phyloP scores from a whole-genome alignment of 768 basidiomycete genomes.

The Gymnopilus dilepis region DNA sequence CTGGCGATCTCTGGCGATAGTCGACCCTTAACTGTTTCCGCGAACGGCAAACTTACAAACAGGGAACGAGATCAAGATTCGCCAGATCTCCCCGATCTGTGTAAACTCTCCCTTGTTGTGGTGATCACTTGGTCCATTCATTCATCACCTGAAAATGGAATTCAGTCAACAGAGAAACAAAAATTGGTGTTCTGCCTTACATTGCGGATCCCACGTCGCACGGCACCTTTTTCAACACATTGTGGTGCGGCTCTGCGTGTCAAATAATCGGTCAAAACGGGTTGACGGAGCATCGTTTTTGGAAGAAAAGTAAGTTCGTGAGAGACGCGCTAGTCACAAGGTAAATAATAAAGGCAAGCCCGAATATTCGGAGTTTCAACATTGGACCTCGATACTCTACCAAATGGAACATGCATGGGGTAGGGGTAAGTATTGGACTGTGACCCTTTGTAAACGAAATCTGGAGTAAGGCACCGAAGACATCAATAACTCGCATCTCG shows the following conservation, averaged over 20 bases:
- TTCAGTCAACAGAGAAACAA: slow-evolving; percentile 1
- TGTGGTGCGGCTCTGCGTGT: slow-evolving; percentile 21
- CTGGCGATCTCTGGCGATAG: slow-evolving; percentile 18
- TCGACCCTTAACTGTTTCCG: slow-evolving; percentile 23
- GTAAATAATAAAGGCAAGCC: slow-evolving; percentile 13
- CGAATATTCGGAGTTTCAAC: slow-evolving; percentile 8
- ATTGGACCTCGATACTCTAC: slow-evolving; percentile 3
- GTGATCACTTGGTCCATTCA: slow-evolving; percentile 23
- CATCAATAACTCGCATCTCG: not conserved
- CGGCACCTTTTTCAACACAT: slow-evolving; percentile 25
- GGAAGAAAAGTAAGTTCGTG: slow-evolving; percentile 22
- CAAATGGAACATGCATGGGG: slow-evolving; percentile 3
- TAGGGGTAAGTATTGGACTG: slow-evolving; percentile 1
- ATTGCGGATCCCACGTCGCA: slow-evolving; percentile 37
- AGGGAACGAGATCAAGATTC: slow-evolving; percentile 20
- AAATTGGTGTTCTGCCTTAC: slow-evolving; percentile 10
- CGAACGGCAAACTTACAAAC: slow-evolving; percentile 26
- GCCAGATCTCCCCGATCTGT: slow-evolving; percentile 15
- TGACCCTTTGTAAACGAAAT: not conserved
- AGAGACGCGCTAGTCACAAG: slow-evolving; percentile 19
- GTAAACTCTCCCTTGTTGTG: slow-evolving; percentile 18
- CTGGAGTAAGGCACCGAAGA: slow-evolving; percentile 12
- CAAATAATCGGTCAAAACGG: slow-evolving; percentile 23
- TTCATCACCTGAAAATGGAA: slow-evolving; percentile 13
- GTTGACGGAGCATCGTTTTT: slow-evolving; percentile 17